Base-by-base conservation (phyloP, 2,329 filamentous ascomycete genomes). In the Sarocladium kiliense region DNA sequence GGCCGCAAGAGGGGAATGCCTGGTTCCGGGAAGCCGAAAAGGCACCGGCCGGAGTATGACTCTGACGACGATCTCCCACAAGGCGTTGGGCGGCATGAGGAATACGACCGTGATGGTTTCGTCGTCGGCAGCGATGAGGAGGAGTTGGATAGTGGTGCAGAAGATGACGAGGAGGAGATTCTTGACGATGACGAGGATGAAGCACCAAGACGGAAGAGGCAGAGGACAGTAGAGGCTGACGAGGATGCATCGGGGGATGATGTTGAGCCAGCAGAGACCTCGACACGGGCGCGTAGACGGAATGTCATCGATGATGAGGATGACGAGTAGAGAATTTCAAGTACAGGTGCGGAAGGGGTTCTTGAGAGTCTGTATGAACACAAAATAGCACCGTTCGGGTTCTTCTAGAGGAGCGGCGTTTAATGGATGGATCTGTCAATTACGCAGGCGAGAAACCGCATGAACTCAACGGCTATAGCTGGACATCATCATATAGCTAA, bases 51-150 rank as follows among this genome's bases (percentile, higher is more conserved):
- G 57, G 88, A 89, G 61, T 88, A 90, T 58, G 88, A 92, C 63
- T 89, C 89, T 9, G 89, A 91, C 62, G 87, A 90, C 61, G 87
- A 89, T 57, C 76, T 85, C 34, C 82, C 83, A 16, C 78, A 80
- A 36, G 81, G 83, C 30, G 75, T 75, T 45, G 78, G 79, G 30
- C 80, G 82, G 54, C 80, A 86, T 57, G 87, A 92, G 60, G 87
- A 90, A 60, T 93, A 93, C 65, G 88, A 92, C 59, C 79, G 87
- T 65, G 87, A 93, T 64, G 89, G 87, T 56, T 93, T 93, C 66
- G 80, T 93, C 55, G 89, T 87, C 3, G 78, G 77, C 3, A 91
- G 86, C 63, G 88, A 91, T 60, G 87, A 90, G 57, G 89, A 91
- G 41, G 82, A 81, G 39, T 72, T 76, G 57, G 82, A 80, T 30